A percentile compares a stretch with the other conserved stretches of the same genome.
These are phyloP conservation scores for Ustulina deusta DNA, from an alignment of 2,329 filamentous ascomycete genomes.

Conservation along the genomic window DNA sequence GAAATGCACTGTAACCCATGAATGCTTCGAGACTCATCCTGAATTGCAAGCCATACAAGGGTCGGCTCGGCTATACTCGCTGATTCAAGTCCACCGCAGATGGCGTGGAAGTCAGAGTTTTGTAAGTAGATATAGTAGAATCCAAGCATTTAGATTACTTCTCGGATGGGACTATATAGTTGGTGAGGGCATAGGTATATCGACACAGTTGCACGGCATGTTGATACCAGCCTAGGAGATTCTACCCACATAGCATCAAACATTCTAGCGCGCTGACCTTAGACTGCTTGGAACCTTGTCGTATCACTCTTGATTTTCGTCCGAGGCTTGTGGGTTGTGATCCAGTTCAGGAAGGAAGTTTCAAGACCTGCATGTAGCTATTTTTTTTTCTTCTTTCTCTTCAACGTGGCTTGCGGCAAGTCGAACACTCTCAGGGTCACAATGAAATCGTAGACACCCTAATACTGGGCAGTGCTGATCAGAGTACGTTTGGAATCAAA, in stretches of 20 bases:
- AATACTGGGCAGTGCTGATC: slow-evolving; percentile 24
- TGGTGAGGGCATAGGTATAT: slow-evolving; percentile 5
- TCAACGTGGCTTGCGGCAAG: slow-evolving; percentile 29
- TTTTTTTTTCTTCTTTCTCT: slow-evolving; percentile 15
- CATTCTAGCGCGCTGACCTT: slow-evolving; percentile 4
- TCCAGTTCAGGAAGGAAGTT: slow-evolving; percentile 37
- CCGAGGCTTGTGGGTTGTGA: slow-evolving; percentile 33
- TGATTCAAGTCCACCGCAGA: slow-evolving; percentile 21
- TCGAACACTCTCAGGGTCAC: slow-evolving; percentile 19
- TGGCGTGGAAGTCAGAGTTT: slow-evolving; percentile 12
- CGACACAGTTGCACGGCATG: slow-evolving; percentile 30
- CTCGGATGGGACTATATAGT: slow-evolving; percentile 25
- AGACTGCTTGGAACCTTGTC: slow-evolving; percentile 32
- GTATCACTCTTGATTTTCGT: slow-evolving; percentile 32
- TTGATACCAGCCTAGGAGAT: slow-evolving; percentile 20
- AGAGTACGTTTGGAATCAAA: slow-evolving; percentile 22
- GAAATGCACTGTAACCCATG: slow-evolving; percentile 35
- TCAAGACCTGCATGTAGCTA: slow-evolving; percentile 38
- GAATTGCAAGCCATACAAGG: slow-evolving; percentile 25
- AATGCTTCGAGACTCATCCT: slow-evolving; percentile 36
- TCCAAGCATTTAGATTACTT: background rate
- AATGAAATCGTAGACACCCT: slow-evolving; percentile 20
- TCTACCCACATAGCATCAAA: slow-evolving; percentile 22
- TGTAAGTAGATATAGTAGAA: background rate
- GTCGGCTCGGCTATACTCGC: slow-evolving; percentile 35